Evolutionary conservation across 2,329 filamentous ascomycete genomes (phyloP).

Genomic region (Fusarium denticulatum): DNA sequence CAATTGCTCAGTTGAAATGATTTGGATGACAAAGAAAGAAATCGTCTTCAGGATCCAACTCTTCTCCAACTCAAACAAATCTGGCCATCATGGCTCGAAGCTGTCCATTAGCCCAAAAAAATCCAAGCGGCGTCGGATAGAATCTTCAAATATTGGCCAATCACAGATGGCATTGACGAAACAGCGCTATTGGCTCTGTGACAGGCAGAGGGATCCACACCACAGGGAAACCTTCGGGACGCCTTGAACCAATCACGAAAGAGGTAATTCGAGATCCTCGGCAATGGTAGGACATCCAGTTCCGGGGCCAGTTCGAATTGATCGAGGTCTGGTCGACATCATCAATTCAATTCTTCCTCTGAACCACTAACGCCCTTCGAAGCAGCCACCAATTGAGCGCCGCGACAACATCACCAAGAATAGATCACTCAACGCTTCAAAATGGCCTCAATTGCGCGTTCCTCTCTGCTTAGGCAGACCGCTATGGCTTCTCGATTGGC

Average conservation of each 20-base stretch:
- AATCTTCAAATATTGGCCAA: slow-evolving; percentile 42
- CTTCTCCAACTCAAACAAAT: slow-evolving; percentile 13
- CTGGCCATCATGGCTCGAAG: slow-evolving; percentile 23
- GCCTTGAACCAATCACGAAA: slow-evolving; percentile 55
- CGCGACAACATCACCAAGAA: slow-evolving; percentile 27
- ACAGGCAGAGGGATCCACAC: slow-evolving; percentile 30
- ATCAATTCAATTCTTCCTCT: slow-evolving; percentile 28
- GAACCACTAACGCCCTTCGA: slow-evolving; percentile 27
- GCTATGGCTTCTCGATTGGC: slow-evolving; percentile 53
- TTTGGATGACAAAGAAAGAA: neutral
- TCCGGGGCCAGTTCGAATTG: slow-evolving; percentile 33
- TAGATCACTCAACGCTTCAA: slow-evolving; percentile 34
- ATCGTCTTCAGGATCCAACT: neutral
- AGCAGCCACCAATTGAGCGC: slow-evolving; percentile 44
- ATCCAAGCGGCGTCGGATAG: slow-evolving; percentile 38
- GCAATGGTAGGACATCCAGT: slow-evolving; percentile 52
- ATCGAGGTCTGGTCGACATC: slow-evolving; percentile 33
- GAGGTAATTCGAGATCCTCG: slow-evolving; percentile 61
- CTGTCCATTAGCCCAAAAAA: slow-evolving; percentile 30
- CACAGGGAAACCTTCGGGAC: slow-evolving; percentile 43
- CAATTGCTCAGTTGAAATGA: neutral
- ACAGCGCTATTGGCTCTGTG: slow-evolving; percentile 43
- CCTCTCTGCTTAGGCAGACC: slow-evolving; percentile 65
- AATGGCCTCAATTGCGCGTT: slow-evolving; percentile 68
- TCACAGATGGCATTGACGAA: slow-evolving; percentile 36